These are phyloP conservation scores for Trichothecium sympodiale DNA, from an alignment of 2,329 filamentous ascomycete genomes.

Conservation along the genomic window DNA sequence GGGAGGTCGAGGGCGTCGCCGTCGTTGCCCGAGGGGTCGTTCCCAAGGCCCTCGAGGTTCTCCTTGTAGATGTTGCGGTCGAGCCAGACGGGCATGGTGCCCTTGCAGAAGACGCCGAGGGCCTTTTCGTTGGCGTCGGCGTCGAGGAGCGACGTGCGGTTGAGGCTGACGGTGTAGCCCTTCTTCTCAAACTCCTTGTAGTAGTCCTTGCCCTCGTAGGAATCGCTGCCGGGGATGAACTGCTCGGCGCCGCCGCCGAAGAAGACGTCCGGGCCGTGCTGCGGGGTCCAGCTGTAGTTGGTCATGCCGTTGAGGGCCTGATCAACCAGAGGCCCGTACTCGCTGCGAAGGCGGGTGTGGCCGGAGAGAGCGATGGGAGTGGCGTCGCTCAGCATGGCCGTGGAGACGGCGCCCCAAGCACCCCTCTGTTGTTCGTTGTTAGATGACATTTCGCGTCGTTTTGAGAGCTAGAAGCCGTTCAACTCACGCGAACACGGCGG, in stretches of 20 bases:
- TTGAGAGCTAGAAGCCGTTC: neutral
- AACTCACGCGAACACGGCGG: conserved; percentile 53
- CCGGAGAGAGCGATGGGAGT: conserved; percentile 66
- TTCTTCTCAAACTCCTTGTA: conserved; percentile 65
- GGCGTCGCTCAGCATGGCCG: conserved; percentile 72
- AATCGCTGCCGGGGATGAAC: conserved; percentile 55
- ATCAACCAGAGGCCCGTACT: conserved; percentile 65
- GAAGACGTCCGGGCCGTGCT: conserved; percentile 65
- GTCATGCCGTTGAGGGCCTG: conserved; percentile 64
- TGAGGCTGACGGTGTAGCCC: conserved; percentile 60
- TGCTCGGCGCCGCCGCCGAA: conserved; percentile 78
- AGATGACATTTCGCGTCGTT: too few species aligned
- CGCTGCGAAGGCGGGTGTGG: conserved; percentile 58
- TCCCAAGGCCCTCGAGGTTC: conserved; percentile 55
- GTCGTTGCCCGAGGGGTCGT: conserved; percentile 57
- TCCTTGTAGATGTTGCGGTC: conserved; percentile 71
- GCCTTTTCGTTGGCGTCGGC: conserved; percentile 49
- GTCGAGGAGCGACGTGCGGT: conserved; percentile 58
- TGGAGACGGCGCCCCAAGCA: conserved; percentile 58
- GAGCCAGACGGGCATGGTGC: conserved; percentile 73
- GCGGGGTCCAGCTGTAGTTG: conserved; percentile 74
- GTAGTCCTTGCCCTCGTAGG: conserved; percentile 64
- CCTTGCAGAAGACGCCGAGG: conserved; percentile 67
- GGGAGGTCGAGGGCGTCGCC: conserved; percentile 62
- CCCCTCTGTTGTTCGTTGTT: conserved; percentile 25